Conservation (phyloP, 768 basidiomycete genomes). For the Leccinum disarticulatum region DNA sequence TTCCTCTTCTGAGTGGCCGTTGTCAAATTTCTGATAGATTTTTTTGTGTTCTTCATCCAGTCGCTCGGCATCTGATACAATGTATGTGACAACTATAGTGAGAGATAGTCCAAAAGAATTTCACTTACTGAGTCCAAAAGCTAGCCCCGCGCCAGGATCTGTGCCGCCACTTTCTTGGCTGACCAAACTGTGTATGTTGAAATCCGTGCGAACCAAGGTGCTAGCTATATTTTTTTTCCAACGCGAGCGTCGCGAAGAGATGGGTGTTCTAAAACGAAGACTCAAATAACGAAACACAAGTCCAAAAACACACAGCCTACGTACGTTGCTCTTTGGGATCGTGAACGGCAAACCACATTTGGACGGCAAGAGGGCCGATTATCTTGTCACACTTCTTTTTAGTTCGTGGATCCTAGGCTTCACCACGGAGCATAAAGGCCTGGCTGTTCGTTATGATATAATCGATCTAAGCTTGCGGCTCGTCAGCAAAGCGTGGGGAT, state of each 20-base stretch:
- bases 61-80: constrained; percentile 6
- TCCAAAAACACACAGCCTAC: not conserved
- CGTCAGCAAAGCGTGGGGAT: not conserved
- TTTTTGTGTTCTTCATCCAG: constrained; percentile 3
- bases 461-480: not conserved
- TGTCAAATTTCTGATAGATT: constrained; percentile 15
- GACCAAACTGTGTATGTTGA: not conserved
- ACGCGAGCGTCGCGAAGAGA: constrained; percentile 7
- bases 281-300: not conserved
- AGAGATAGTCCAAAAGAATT: not conserved
- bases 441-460: not conserved
- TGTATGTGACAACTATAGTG: not conserved
- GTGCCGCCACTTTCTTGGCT: not conserved
- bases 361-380: constrained; percentile 23
- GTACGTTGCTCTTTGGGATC: constrained; percentile 1
- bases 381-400: not conserved
- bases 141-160: constrained; percentile 1
- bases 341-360: constrained; percentile 17
- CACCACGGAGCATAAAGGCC: constrained; percentile 1
- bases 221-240: constrained; percentile 14
- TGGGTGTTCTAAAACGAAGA: constrained; percentile 8
- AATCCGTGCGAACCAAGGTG: constrained; percentile 11
- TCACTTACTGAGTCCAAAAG: constrained; percentile 20
- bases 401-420: constrained; percentile 15
- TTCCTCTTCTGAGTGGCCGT: not conserved